Conservation (phyloP, 371 early-diverging fungal genomes). For the Apophysomyces elegans region DNA sequence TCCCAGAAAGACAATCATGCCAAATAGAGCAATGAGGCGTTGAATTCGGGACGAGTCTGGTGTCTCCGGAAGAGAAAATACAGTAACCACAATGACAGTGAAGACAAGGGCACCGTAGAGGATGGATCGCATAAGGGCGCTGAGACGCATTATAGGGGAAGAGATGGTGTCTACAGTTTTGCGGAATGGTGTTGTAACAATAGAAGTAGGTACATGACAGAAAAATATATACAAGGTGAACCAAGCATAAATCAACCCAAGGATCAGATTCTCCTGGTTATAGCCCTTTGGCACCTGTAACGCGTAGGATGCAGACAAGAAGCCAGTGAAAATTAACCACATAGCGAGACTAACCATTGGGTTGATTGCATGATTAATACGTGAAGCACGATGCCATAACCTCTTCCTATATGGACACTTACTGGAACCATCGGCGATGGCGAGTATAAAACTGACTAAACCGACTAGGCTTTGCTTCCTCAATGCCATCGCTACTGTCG, state of each 20-base stretch:
- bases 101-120: constrained; percentile 44
- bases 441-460: not conserved
- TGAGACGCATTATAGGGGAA: constrained; percentile 30
- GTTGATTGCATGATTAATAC: not conserved
- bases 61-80: constrained; percentile 61
- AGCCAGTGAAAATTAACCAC: constrained; percentile 34
- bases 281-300: constrained; percentile 41
- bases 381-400: not conserved
- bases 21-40: constrained; percentile 78
- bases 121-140: constrained; percentile 17
- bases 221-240: constrained; percentile 31
- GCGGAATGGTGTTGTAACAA: constrained; percentile 28
- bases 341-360: constrained; percentile 14
- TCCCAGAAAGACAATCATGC: constrained; percentile 67
- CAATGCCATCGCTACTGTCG: not conserved
- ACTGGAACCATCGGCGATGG: not conserved
- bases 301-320: constrained; percentile 28
- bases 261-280: constrained; percentile 29
- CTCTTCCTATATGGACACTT: not conserved
- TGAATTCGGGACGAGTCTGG: constrained; percentile 63
- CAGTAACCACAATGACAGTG: constrained; percentile 59
- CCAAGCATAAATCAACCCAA: constrained; percentile 30
- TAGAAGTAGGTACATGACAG: constrained; percentile 35
- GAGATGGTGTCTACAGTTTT: constrained; percentile 15
- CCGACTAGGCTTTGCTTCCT: not conserved